These are phyloP conservation scores for Rhytidhysteron rufulum DNA, from an alignment of 2,329 filamentous ascomycete genomes.

Conservation along the genomic window DNA sequence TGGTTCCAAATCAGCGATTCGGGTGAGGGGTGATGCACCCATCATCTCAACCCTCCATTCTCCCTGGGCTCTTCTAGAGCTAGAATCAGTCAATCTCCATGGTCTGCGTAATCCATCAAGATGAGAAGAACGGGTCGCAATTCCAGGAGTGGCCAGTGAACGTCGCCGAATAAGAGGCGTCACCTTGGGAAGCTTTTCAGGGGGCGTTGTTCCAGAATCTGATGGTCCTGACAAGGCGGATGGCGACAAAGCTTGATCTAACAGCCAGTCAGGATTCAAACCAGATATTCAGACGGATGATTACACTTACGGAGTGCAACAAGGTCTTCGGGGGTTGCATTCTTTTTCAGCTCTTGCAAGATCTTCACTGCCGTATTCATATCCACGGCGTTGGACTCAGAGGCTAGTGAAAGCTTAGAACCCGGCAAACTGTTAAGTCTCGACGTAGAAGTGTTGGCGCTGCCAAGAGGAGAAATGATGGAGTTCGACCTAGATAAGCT, in stretches of 20 bases:
- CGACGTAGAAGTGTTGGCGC: constrained; percentile 17
- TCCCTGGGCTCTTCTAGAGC: constrained; percentile 20
- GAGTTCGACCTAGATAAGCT: constrained; percentile 21
- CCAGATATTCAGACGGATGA: background rate
- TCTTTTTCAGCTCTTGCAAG: constrained; percentile 46
- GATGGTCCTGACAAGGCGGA: constrained; percentile 6
- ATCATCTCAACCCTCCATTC: constrained; percentile 29
- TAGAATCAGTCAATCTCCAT: constrained; percentile 28
- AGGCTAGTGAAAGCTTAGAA: constrained; percentile 27
- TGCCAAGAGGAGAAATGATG: constrained; percentile 20
- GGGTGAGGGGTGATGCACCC: constrained; percentile 17
- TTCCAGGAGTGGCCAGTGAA: constrained; percentile 39
- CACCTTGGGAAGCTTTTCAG: constrained; percentile 17
- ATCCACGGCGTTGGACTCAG: constrained; percentile 34
- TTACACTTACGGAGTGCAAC: constrained; percentile 39
- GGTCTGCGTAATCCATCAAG: constrained; percentile 31
- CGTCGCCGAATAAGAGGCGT: constrained; percentile 34
- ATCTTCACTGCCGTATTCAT: constrained; percentile 43
- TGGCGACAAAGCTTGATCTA: constrained; percentile 27
- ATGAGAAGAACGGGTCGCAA: constrained; percentile 31
- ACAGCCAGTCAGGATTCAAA: no score
- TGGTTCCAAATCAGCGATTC: constrained; percentile 16
- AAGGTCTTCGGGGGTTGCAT: constrained; percentile 45
- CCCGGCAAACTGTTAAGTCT: constrained; percentile 19
- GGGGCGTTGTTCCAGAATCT: constrained; percentile 16